phyloP scores from a whole-genome alignment of 257 asterid species.

The Schizonepeta tenuifolia region DNA sequence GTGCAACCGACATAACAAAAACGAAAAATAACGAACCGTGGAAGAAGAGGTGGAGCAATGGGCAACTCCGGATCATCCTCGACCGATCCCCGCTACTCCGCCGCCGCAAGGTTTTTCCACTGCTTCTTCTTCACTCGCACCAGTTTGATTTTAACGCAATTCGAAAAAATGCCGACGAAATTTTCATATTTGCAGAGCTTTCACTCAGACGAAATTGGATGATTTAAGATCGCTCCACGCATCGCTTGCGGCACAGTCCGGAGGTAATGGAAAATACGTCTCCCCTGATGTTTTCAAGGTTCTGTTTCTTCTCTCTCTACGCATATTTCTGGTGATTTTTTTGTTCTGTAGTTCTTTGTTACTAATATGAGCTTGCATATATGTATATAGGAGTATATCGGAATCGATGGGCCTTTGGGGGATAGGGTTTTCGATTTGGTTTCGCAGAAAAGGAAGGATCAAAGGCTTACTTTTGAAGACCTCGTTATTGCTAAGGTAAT shows the following conservation, averaged over 20 bases:
- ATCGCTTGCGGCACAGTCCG: constrained; percentile 78
- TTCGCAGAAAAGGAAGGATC: constrained; percentile 75
- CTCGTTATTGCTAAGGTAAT: constrained; percentile 87
- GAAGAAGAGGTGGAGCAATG: constrained; percentile 45
- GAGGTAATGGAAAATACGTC: constrained; percentile 51
- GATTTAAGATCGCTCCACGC: constrained; percentile 64
- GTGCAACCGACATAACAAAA: not conserved
- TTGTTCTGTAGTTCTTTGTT: not conserved
- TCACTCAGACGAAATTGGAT: constrained; percentile 62
- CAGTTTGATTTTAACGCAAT: not conserved
- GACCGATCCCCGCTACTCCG: constrained; percentile 54
- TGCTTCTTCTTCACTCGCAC: not conserved
- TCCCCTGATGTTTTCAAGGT: constrained; percentile 80
- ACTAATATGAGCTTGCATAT: constrained; percentile 29
- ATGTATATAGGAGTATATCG: constrained; percentile 55
- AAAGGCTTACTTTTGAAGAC: constrained; percentile 76
- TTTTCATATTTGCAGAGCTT: constrained; percentile 56
- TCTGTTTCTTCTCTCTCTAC: not conserved
- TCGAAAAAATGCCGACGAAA: not conserved
- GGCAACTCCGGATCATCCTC: constrained; percentile 73
- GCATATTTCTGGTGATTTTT: constrained; percentile 7
- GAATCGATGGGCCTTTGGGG: constrained; percentile 78
- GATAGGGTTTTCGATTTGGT: constrained; percentile 79
- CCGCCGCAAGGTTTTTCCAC: constrained; percentile 60
- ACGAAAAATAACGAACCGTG: constrained; percentile 8